Evolutionary conservation across 2,329 filamentous ascomycete species (phyloP), one percentile per base, ranked within the genome.

Genomic region (Apiospora rasikravindrae): DNA sequence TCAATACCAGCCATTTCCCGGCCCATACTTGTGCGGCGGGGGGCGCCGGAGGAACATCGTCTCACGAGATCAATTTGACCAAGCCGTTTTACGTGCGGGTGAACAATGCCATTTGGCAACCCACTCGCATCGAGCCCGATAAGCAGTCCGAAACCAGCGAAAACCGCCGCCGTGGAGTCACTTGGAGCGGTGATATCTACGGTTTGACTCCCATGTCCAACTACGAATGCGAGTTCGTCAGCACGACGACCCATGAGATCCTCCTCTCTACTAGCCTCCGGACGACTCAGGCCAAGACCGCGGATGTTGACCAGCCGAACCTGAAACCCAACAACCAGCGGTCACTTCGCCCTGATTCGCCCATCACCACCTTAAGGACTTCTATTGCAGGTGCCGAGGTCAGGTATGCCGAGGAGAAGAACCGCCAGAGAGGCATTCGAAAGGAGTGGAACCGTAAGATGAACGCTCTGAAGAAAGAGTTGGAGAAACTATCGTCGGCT

Each of bases 21-120:
- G 82, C 86, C 67, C 81, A 84, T 69, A 80, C 82, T 75, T 75
- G 45, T 51, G 45, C 47, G 29, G 47, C 33, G 26, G 26, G 33
- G 5, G 16, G n/a, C n/a, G 33, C 68, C 1, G 33, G 26, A 47
- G 49, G 29, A 5, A 51, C 68, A 13, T 51, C 68, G 29, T 47
- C 68, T 14, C 24, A 53, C 45, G 68, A 88, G 3, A 88, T 93
- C 70, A 91, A 94, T 80, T 87, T 86, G 73, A 87, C 89, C 45
- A 95, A 94, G 80, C 93, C 93, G 6, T 95, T 95, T 79, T 94
- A 91, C 79, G 92, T 95, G 71, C 88, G 91, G 74, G 89, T 96
- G 75, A 95, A 96, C 81, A 91, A 94, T 69, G 92, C 93, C 13
- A 88, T 91, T 73, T 96, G 93, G 93, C 93, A 93, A 78, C 93